These are phyloP conservation scores for Lophiotrema nucula DNA, from an alignment of 495 filamentous ascomycete genomes.

Conservation along the genomic window DNA sequence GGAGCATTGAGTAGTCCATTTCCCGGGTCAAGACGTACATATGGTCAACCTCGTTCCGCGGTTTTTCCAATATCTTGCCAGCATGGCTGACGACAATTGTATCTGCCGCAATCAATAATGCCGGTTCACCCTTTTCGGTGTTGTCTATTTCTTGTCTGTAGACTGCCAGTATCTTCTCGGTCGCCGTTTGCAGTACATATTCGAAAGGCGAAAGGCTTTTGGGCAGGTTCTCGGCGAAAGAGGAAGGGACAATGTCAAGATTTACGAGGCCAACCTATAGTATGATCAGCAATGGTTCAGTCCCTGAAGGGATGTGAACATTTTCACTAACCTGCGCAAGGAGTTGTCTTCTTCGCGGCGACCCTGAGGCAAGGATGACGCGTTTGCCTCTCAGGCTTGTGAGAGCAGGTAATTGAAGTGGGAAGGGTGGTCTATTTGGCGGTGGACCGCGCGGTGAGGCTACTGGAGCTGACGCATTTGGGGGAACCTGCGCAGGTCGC, in stretches of 20 bases:
- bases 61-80: slow-evolving; percentile 87
- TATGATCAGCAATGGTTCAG: slow-evolving; percentile 1
- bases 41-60: slow-evolving; percentile 74
- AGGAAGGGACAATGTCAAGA: slow-evolving; percentile 79
- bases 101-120: slow-evolving; percentile 84
- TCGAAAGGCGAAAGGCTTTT: slow-evolving; percentile 80
- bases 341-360: slow-evolving; percentile 78
- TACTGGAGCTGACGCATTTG: slow-evolving; percentile 3
- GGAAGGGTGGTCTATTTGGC: slow-evolving; percentile 53
- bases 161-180: slow-evolving; percentile 73
- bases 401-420: slow-evolving; percentile 74
- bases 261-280: slow-evolving; percentile 66
- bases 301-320: no score
- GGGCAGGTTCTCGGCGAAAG: slow-evolving; percentile 74
- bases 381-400: slow-evolving; percentile 67
- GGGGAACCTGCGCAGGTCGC: not conserved
- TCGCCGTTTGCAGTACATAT: slow-evolving; percentile 86
- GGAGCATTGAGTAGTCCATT: slow-evolving; percentile 69
- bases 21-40: slow-evolving; percentile 75
- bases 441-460: slow-evolving; percentile 20
- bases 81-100: slow-evolving; percentile 78
- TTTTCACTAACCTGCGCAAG: slow-evolving; percentile 55
- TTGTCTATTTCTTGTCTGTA: slow-evolving; percentile 68
- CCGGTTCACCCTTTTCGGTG: slow-evolving; percentile 64
- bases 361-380: slow-evolving; percentile 83